Conservation (phyloP, 1,284 basidiomycete species). For the Cryptococcus neoformans region DNA sequence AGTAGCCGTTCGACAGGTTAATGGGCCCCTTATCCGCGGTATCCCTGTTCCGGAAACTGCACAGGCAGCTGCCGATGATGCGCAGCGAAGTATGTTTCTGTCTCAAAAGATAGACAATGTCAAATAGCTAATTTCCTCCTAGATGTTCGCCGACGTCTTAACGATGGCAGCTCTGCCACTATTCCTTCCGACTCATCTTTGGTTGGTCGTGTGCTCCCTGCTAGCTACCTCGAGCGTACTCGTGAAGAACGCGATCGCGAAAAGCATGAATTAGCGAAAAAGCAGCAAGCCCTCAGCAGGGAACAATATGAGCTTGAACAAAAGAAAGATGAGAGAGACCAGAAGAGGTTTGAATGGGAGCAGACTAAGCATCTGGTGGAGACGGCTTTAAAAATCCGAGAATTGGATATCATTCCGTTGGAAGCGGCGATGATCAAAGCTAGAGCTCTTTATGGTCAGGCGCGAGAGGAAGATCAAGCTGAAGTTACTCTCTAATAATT, state of each 20-base stretch:
- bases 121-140: neutral
- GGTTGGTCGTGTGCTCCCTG: neutral
- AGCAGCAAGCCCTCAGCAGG: neutral
- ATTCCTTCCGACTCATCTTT: neutral
- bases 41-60: neutral
- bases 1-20: neutral
- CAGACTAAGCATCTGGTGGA: constrained; percentile 3
- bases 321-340: neutral
- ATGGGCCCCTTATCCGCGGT: neutral
- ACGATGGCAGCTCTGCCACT: neutral
- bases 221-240: neutral
- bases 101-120: neutral
- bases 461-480: neutral
- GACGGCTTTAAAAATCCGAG: neutral
- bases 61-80: neutral
- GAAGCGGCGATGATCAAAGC: neutral
- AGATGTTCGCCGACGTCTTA: constrained; percentile 1
- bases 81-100: neutral
- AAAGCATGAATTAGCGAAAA: constrained; percentile 2
- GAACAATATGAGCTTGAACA: neutral
- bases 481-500: neutral
- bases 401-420: neutral
- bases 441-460: neutral
- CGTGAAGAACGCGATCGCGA: constrained; percentile 3
- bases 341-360: constrained; percentile 1